Conservation (phyloP, 345 rosid species). For the Eucalyptus shirleyi region DNA sequence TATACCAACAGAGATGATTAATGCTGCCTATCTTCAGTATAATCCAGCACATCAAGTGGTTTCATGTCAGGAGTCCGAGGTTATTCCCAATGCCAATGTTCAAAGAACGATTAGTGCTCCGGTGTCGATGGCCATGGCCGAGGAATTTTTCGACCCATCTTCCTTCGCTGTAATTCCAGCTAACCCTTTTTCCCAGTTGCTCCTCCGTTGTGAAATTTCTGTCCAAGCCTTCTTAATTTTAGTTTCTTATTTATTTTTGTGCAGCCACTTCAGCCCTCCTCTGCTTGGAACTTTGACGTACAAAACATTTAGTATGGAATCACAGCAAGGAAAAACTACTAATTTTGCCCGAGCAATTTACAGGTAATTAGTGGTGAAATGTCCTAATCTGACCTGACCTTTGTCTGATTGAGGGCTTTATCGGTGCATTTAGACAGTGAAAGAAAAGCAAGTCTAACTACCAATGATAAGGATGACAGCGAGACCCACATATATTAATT, state of each 20-base stretch:
- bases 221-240: neutral
- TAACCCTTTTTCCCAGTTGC: neutral
- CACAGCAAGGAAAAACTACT: constrained; percentile 24
- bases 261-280: constrained; percentile 44
- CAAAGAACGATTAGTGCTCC: constrained; percentile 26
- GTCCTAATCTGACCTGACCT: neutral
- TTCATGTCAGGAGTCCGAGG: constrained; percentile 24
- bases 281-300: constrained; percentile 48
- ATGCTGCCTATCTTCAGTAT: constrained; percentile 33
- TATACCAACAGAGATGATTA: constrained; percentile 28
- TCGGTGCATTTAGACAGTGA: neutral
- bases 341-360: constrained; percentile 20
- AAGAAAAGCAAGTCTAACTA: neutral
- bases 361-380: constrained; percentile 20
- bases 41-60: constrained; percentile 35
- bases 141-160: constrained; percentile 17
- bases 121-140: constrained; percentile 17
- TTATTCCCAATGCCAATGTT: constrained; percentile 21
- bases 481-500: neutral
- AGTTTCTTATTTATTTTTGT: neutral
- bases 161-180: constrained; percentile 25
- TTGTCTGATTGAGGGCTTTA: neutral
- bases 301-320: constrained; percentile 45
- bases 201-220: neutral
- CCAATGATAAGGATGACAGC: neutral